A percentile compares a stretch with the other conserved stretches of the same genome.
Evolutionary conservation across 2,329 filamentous ascomycete species (phyloP).

Genomic region (Chrysosporium queenslandicum): DNA sequence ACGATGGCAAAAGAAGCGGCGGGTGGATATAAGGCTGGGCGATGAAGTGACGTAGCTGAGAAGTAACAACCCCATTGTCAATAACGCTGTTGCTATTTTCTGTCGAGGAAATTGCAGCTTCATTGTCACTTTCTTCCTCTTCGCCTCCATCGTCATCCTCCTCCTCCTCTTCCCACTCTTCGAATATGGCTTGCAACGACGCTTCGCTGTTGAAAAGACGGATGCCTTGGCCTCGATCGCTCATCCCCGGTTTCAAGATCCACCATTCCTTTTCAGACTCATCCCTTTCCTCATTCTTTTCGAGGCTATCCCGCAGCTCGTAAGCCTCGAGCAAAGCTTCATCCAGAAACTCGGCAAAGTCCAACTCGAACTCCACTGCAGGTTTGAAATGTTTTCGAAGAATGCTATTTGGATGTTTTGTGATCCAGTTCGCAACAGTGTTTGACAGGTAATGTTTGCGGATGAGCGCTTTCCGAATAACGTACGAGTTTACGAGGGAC

Average conservation of each 20-base stretch:
- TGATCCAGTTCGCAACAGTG: slow-evolving; percentile 74
- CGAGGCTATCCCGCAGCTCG: slow-evolving; percentile 70
- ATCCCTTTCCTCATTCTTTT: slow-evolving; percentile 57
- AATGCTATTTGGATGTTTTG: slow-evolving; percentile 65
- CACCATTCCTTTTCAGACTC: slow-evolving; percentile 67
- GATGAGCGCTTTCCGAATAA: slow-evolving; percentile 92
- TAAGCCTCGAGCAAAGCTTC: slow-evolving; percentile 85
- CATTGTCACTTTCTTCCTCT: slow-evolving; percentile 20
- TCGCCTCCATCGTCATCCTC: slow-evolving; percentile 58
- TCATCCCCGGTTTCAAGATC: slow-evolving; percentile 98
- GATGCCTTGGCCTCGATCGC: slow-evolving; percentile 88
- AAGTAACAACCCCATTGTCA: slow-evolving; percentile 58
- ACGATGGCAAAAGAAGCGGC: slow-evolving; percentile 60
- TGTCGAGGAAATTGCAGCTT: slow-evolving; percentile 14
- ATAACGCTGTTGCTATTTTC: background rate
- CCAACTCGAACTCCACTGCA: slow-evolving; percentile 79
- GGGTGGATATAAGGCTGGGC: slow-evolving; percentile 91
- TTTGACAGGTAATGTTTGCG: slow-evolving; percentile 86
- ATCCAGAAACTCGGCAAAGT: slow-evolving; percentile 93
- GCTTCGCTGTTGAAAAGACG: slow-evolving; percentile 75
- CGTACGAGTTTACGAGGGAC: slow-evolving; percentile 73
- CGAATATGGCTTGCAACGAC: slow-evolving; percentile 77
- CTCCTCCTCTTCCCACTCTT: slow-evolving; percentile 69
- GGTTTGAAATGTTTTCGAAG: slow-evolving; percentile 63
- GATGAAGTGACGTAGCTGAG: slow-evolving; percentile 89